Evolutionary conservation across 164 flowering plant species (phyloP), one percentile per base, ranked within the genome.

Genomic region (Nymphaea thermarum): DNA sequence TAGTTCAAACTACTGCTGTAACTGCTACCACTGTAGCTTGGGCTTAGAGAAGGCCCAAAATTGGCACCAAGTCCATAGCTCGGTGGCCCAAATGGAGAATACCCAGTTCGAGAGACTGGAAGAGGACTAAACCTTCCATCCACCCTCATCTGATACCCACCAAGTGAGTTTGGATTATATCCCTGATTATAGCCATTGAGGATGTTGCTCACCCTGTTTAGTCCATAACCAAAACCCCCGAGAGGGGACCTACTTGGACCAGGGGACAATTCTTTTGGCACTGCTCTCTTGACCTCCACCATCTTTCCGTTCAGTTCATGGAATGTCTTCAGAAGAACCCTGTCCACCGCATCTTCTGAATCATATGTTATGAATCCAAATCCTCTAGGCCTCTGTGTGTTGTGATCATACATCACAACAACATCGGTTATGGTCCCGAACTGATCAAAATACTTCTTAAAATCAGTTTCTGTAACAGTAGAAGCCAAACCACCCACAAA

Each of bases 401-500:
- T 86, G 75, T 91, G 96, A 63, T 91, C 97, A 75, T 91, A 89
- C 97, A 91, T 91, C 47, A 91, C 97, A 44, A 91, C 97, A 3
- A 86, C 93, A 82, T 91, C 97, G 25, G 86, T 87, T 71, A 89
- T 87, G 43, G 68, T 77, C 66, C 97, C 97, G 76, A 87, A 91
- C 74, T 87, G 97, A 67, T 87, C 93, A 81, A 91, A 91, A 76
- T 91, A 87, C 67, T 72, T 84, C 81, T 85, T 91, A 67, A 91
- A 91, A 72, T 89, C 96, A 66, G 76, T 82, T 73, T 91, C 93
- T 4, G 93, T 91, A 53, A 91, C 87, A 4, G 91, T 83, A 51
- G 97, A 87, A 72, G 96, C 83, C 74, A 91, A 81, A 66, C 97
- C 97, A 71, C 97, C 97, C 0, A 91, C 97, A 80, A 91, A 91